Percentiles rank a stretch among this genome's conserved stretches.
Evolutionary conservation across 73 alveolate species (phyloP).

Genomic region (Symbiodinium pilosum): DNA sequence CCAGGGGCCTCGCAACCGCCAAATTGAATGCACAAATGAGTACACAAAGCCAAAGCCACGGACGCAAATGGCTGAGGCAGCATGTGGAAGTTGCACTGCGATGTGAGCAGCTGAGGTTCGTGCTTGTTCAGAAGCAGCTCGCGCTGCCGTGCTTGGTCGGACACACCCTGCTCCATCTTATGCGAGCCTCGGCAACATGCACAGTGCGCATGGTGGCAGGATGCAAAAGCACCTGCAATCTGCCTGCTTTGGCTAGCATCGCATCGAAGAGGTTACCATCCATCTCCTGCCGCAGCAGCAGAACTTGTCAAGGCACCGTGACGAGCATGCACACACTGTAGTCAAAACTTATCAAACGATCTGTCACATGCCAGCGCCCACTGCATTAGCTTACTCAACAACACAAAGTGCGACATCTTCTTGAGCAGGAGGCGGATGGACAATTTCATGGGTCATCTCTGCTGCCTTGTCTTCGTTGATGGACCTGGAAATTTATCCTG

Average conservation of each 20-base stretch:
- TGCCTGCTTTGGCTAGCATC: conserved; percentile 53
- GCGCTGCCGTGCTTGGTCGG: background rate
- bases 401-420: too few relatives aligned
- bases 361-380: too few relatives aligned
- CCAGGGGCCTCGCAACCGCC: conserved; percentile 47
- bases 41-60: too few relatives aligned
- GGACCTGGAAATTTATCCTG: too few relatives aligned
- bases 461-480: too few relatives aligned
- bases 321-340: background rate
- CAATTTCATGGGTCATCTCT: too few relatives aligned
- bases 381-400: too few relatives aligned
- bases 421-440: too few relatives aligned
- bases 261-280: conserved; percentile 18
- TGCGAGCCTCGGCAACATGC: background rate
- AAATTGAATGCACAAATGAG: background rate
- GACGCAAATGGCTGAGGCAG: too few relatives aligned
- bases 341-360: background rate
- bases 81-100: background rate
- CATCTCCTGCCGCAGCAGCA: background rate
- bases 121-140: conserved; percentile 57
- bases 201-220: background rate
- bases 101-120: background rate
- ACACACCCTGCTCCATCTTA: background rate
- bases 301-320: background rate
- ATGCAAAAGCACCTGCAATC: background rate